Evolutionary conservation across 2,329 filamentous ascomycete species (phyloP), one percentile per base, ranked within the genome.

Genomic region (Diplodia intermedia): DNA sequence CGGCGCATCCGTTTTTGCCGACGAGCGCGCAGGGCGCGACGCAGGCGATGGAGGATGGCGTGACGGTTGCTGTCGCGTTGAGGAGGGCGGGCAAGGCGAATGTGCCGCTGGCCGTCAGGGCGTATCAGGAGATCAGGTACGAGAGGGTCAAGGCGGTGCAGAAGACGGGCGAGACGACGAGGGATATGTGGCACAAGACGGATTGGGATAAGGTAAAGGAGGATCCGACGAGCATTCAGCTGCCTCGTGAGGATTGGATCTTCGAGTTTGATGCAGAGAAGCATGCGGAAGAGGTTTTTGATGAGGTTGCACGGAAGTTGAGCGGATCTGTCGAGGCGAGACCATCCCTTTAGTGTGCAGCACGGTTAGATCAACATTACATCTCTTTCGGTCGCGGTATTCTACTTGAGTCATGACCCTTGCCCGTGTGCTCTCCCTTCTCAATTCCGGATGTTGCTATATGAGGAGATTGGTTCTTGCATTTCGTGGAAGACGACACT

Each of bases 261-360:
- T 50, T 47, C 14, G 50, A 49, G 11, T 57, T 55, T 4, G 63
- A 66, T n/a, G 63, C 63, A 3, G 63, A 66, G 63, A 56, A 66
- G 23, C 50, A 66, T 56, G 63, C 63, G 0, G 63, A 66, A 47
- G 63, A 63, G 7, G 60, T 63, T 4, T 63, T 63, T 38, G 73
- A 74, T 56, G 75, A 75, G 54, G 53, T 73, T 8, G 74, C 77
- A 18, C 69, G 66, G 53, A 75, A 74, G 57, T 72, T 69, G 1
- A 26, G 54, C 14, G 54, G n/a, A 9, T 52, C 60, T 14, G 43
- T 36, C 12, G 50, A 60, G n/a, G 40, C 38, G 12, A 63, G 66
- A 65, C 31, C 47, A 3, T 43, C 49, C 20, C 33, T 68, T 14
- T 53, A 38, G 20, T n/a, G 31, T 38, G 38, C 12, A 8, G 18